Base-by-base conservation (phyloP, 352 stramenopile genomes). In the Globisporangium uncinulatum region DNA sequence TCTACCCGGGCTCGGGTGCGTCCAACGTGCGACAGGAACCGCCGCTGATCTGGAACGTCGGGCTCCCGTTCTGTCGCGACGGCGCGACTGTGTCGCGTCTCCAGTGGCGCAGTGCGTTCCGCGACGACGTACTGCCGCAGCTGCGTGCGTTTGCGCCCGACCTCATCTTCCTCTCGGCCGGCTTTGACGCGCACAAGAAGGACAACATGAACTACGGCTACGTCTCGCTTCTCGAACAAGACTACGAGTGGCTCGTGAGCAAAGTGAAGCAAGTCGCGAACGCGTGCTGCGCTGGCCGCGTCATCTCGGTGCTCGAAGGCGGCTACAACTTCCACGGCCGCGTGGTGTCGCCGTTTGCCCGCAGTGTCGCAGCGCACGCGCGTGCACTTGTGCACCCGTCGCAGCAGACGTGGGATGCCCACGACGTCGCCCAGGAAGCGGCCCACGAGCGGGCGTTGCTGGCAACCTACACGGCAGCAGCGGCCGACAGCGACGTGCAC, bases 281-380 rank as follows among this genome's bases (percentile, higher is more conserved):
- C 50, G 65, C 65, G 17, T 87, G 73, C 50, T 90, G 84, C 54
- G 46, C 87, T 9, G 86, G 86, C 13, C 67, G 84, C 2, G 56
- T 95, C 47, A 81, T 95, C 46, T 94, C 83, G 20, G 86, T 95
- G 42, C 67, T 95, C 10, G 86, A 95, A 47, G 86, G 86, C 32
- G 86, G 86, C 59, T 95, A 95, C 71, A 95, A 94, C 48, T 90
- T 92, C 49, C 76, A 95, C 51, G 83, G 79, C 3, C 83, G 79
- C 24, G 81, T 95, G 64, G 73, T 91, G 9, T 94, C 83, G 10
- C 76, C 81, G 17, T 92, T 95, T 43, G 84, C 82, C 9, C 74
- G 83, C 39, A 93, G 79, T 45, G 80, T 93, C 7, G 81, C 83
- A 5, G 80, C 81, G 0, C 81, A 93, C 41, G 67, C 80, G 14